Conservation (phyloP, 2,329 filamentous ascomycete genomes). For the Fusarium guadeloupense region DNA sequence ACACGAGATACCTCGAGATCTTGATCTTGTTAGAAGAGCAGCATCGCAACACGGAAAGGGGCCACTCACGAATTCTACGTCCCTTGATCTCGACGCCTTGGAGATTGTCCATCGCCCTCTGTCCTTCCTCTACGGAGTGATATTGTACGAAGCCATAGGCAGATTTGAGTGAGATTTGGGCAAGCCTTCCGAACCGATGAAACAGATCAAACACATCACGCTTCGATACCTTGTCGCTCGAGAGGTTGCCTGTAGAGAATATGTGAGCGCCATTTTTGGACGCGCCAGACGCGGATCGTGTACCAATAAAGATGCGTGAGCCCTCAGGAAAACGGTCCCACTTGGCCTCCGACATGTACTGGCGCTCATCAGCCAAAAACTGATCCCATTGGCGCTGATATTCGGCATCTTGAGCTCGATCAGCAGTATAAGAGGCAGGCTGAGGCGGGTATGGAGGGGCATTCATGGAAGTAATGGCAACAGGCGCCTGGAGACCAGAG, state of each 20-base stretch:
- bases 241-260: slow-evolving; percentile 77
- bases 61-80: slow-evolving; percentile 86
- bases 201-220: slow-evolving; percentile 93
- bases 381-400: slow-evolving; percentile 75
- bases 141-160: slow-evolving; percentile 98
- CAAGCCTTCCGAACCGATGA: slow-evolving; percentile 82
- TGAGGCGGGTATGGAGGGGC: slow-evolving; percentile 47
- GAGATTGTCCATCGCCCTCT: slow-evolving; percentile 76
- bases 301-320: slow-evolving; percentile 84
- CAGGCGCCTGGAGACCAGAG: slow-evolving; percentile 43
- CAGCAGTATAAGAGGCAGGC: slow-evolving; percentile 41
- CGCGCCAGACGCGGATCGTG: slow-evolving; percentile 46
- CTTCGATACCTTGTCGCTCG: slow-evolving; percentile 92
- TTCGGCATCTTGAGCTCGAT: slow-evolving; percentile 53
- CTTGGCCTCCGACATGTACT: slow-evolving; percentile 78
- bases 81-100: slow-evolving; percentile 85
- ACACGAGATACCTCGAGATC: slow-evolving; percentile 91
- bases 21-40: slow-evolving; percentile 47
- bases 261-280: slow-evolving; percentile 39
- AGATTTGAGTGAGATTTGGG: slow-evolving; percentile 95
- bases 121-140: slow-evolving; percentile 77
- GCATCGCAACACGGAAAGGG: not conserved
- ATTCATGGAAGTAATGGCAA: slow-evolving; percentile 45
- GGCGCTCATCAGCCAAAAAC: slow-evolving; percentile 77
- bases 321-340: slow-evolving; percentile 84